These are phyloP conservation scores for Pseudofabraea citricarpa DNA, from an alignment of 2,329 filamentous ascomycete species.

Conservation along the genomic window DNA sequence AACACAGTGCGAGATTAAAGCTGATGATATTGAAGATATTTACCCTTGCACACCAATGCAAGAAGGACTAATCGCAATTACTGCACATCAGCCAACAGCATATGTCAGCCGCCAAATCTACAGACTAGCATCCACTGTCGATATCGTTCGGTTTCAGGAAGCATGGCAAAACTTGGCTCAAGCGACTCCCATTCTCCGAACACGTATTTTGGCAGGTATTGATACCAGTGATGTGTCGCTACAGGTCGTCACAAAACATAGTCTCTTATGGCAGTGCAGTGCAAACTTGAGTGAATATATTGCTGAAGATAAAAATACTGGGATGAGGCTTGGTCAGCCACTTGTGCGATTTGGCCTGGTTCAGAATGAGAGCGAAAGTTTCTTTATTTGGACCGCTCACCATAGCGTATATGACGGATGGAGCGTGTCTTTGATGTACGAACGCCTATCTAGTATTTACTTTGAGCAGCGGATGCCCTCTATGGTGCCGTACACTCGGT, in stretches of 20 bases:
- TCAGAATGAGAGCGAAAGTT: not conserved
- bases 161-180: conserved; percentile 21
- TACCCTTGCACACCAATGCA: conserved; percentile 6
- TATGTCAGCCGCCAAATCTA: conserved; percentile 26
- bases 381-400: conserved; percentile 43
- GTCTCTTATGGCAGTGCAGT: conserved; percentile 2
- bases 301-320: not conserved
- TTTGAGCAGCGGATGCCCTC: not conserved
- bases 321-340: not conserved
- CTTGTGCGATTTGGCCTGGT: conserved; percentile 4
- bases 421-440: conserved; percentile 27
- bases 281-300: conserved; percentile 1
- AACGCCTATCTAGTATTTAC: conserved; percentile 5
- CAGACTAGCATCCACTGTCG: conserved; percentile 10
- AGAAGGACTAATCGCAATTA: conserved; percentile 27
- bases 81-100: conserved; percentile 21
- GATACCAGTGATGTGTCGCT: conserved; percentile 1
- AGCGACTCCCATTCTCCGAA: conserved; percentile 25
- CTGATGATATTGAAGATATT: conserved; percentile 13
- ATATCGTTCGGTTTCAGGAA: conserved; percentile 13
- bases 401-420: conserved; percentile 49
- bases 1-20: conserved; percentile 27
- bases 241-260: not conserved
- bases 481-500: conserved; percentile 15
- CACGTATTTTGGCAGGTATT: conserved; percentile 15